Base-by-base conservation (phyloP, 177 flowering plant species). In the Vitis hybrid region DNA sequence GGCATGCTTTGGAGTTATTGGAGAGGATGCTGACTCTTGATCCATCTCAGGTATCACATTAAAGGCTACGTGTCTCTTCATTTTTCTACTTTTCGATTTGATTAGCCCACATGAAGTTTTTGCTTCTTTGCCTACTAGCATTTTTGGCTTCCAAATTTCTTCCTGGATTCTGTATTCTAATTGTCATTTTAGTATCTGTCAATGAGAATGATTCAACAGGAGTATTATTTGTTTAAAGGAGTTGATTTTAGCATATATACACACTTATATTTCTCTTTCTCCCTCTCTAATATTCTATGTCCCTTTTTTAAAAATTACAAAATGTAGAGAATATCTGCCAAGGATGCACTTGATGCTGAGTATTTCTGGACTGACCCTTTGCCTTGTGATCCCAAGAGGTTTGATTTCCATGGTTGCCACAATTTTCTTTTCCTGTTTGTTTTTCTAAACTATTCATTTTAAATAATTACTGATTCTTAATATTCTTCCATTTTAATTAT, bases 311-410 rank as follows among this genome's bases (percentile, higher is more conserved):
- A 39, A 5, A 0, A 39, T 26, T 26, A 39, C 45, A 39, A 39
- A 39, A 17, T 69, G 60, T 63, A 94, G 99, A 93, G 99, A 82
- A 88, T 95, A 74, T 86, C 90, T 76, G 98, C 99, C n/a, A 90
- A 89, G 85, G 99, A 93, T 83, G 97, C 99, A 10, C 91, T 95
- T 48, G 98, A 91, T 85, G 94, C 96, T 11, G 99, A 95, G 82
- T 95, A 95, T 78, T 95, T 95, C 83, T 91, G 99, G 98, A 80
- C 87, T 45, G 98, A 95, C 64, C 99, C 99, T 51, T 79, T 90
- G 45, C 99, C 99, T 55, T 93, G 99, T 76, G 99, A 95, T 77
- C 99, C 99, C 23, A 90, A 88, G 78, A 93, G 97, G 99, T 94
- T 10, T 61, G 63, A 30, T 23, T 34, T 48, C 10, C 32, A 9